phyloP scores from a whole-genome alignment of 108 stramenopile genomes.

The Bacterosira constricta region DNA sequence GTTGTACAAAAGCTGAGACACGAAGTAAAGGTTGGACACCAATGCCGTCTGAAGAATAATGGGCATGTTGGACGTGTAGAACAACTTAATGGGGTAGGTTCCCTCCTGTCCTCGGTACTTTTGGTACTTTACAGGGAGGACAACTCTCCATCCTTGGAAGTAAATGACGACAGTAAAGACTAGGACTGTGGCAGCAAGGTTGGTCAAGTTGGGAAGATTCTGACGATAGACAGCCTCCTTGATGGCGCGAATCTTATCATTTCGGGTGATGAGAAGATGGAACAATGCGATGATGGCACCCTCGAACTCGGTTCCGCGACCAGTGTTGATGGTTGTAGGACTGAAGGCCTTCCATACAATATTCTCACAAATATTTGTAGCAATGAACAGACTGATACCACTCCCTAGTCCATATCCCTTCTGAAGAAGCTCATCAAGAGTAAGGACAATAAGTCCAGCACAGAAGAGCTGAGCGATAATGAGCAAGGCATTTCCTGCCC shows the following conservation, averaged over 20 bases:
- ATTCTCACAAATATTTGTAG: conserved; percentile 99
- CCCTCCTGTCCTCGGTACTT: conserved; percentile 97
- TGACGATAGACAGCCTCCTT: conserved; percentile 96
- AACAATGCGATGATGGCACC: conserved; percentile 98
- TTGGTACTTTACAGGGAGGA: conserved; percentile 98
- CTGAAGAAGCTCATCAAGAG: conserved; percentile 98
- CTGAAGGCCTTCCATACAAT: conserved; percentile 99
- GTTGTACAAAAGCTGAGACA: conserved; percentile 98
- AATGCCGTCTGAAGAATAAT: conserved; percentile 99
- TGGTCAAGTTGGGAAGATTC: conserved; percentile 98
- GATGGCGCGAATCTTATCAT: conserved; percentile 95
- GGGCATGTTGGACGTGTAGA: conserved; percentile 99
- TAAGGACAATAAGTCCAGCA: conserved; percentile 97
- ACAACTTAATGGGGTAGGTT: conserved; percentile 97
- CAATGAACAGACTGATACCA: conserved; percentile 99
- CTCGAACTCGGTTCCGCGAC: conserved; percentile 99
- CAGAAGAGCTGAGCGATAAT: conserved; percentile 98
- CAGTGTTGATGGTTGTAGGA: conserved; percentile 99
- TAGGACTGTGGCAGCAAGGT: conserved; percentile 94
- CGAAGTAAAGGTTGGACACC: conserved; percentile 98
- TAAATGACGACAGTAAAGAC: conserved; percentile 98
- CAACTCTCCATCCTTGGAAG: conserved; percentile 99
- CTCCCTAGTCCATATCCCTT: conserved; percentile 99
- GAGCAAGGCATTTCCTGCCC: conserved; percentile 96
- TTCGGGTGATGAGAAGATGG: conserved; percentile 95